Percentiles rank a stretch among this genome's conserved stretches.
Evolutionary conservation across 805 yeast species (phyloP).

Genomic region (Candida rishiriensis): DNA sequence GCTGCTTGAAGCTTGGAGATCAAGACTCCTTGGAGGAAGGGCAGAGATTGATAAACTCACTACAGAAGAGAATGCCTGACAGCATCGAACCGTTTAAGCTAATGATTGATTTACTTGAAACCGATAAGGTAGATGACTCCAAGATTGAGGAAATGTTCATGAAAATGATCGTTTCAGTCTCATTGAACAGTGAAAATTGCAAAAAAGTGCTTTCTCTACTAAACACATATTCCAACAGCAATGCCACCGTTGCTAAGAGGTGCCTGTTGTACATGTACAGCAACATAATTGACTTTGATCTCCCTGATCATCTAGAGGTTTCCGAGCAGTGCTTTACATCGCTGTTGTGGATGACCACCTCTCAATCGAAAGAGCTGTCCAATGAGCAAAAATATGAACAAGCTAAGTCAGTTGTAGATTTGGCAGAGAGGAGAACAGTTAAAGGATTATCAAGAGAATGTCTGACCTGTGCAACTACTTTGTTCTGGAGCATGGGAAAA

Average conservation of each 20-base stretch:
- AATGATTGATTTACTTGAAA: slow-evolving; percentile 20
- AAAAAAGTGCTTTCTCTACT: slow-evolving; percentile 7
- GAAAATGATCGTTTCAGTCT: slow-evolving; percentile 32
- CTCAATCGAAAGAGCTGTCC: slow-evolving; percentile 15
- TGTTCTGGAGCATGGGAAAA: slow-evolving; percentile 38
- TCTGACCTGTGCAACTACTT: slow-evolving; percentile 29
- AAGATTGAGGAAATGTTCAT: slow-evolving; percentile 29
- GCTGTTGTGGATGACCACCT: slow-evolving; percentile 18
- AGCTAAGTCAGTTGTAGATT: slow-evolving; percentile 20
- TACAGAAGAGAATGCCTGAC: slow-evolving; percentile 25
- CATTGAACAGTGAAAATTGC: slow-evolving; percentile 16
- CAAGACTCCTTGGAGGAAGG: slow-evolving; percentile 13
- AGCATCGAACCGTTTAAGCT: slow-evolving; percentile 30
- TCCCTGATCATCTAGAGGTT: neutral
- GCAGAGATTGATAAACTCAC: slow-evolving; percentile 14
- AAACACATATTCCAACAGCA: slow-evolving; percentile 13
- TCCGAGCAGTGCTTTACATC: slow-evolving; percentile 13
- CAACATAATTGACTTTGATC: slow-evolving; percentile 23
- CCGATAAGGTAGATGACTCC: slow-evolving; percentile 6
- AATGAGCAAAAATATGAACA: slow-evolving; percentile 9
- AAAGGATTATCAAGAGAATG: slow-evolving; percentile 26
- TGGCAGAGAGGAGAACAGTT: slow-evolving; percentile 25
- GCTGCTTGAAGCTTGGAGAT: slow-evolving; percentile 23
- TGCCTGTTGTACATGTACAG: slow-evolving; percentile 33
- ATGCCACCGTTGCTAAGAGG: slow-evolving; percentile 26